These are phyloP conservation scores for Lactarius vividus DNA, from an alignment of 768 basidiomycete species.

Conservation along the genomic window DNA sequence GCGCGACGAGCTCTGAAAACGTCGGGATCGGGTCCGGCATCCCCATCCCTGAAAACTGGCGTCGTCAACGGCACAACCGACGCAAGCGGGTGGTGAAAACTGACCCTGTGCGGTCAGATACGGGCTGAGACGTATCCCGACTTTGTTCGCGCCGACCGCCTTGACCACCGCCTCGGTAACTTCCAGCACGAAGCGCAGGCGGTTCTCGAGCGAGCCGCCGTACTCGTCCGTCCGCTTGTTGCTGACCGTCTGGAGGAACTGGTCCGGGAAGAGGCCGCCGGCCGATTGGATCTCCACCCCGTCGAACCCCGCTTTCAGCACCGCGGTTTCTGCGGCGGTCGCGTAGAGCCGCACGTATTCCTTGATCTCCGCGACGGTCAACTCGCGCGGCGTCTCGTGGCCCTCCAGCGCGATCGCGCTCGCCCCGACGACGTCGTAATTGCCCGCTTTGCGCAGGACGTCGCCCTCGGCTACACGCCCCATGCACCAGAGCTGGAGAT, in stretches of 20 bases:
- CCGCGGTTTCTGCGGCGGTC: constrained; percentile 29
- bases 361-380: constrained; percentile 48
- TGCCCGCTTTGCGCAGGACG: neutral
- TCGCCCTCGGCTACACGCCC: constrained; percentile 37
- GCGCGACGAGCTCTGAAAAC: constrained; percentile 31
- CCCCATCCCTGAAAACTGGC: constrained; percentile 4
- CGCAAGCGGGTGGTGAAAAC: too few species aligned
- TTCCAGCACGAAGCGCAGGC: constrained; percentile 40
- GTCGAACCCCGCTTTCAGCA: constrained; percentile 35
- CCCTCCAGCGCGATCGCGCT: neutral
- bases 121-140: constrained; percentile 39
- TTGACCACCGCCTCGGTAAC: constrained; percentile 37
- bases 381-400: constrained; percentile 37
- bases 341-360: constrained; percentile 51
- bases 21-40: constrained; percentile 31
- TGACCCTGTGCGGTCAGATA: constrained; percentile 22
- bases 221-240: constrained; percentile 46
- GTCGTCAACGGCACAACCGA: too few species aligned
- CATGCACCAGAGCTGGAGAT: constrained; percentile 48
- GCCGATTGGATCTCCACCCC: constrained; percentile 35
- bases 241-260: constrained; percentile 38
- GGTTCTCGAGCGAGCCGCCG: constrained; percentile 47
- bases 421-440: neutral
- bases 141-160: constrained; percentile 38
- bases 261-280: constrained; percentile 36